phyloP scores from a whole-genome alignment of 495 filamentous ascomycete genomes.

The Penicillium ochrochloron region DNA sequence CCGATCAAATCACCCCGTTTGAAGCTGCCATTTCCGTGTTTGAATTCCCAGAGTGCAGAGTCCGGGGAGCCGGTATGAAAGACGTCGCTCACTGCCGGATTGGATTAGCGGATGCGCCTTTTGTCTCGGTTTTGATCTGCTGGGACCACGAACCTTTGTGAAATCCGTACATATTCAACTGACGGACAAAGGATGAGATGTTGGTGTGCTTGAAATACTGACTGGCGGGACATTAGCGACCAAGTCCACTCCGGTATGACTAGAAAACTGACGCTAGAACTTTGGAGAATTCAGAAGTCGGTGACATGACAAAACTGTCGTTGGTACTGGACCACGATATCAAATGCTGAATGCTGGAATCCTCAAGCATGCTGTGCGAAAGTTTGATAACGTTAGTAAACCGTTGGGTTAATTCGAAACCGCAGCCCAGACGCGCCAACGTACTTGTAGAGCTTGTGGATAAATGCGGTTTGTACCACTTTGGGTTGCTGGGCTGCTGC shows the following conservation, averaged over 20 bases:
- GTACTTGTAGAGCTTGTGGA: conserved; percentile 99
- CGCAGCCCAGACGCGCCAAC: conserved; percentile 23
- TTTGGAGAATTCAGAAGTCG: conserved; percentile 96
- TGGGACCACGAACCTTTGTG: conserved; percentile 79
- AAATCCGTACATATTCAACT: conserved; percentile 99
- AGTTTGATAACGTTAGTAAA: background rate
- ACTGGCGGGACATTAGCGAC: conserved; percentile 46
- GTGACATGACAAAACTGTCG: conserved; percentile 98
- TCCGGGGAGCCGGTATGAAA: conserved; percentile 98
- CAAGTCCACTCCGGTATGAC: background rate
- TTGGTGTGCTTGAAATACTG: conserved; percentile 99
- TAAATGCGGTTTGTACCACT: conserved; percentile 98
- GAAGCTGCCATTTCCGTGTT: conserved; percentile 97
- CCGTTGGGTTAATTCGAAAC: background rate
- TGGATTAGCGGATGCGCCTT: conserved; percentile 18
- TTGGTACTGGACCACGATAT: conserved; percentile 94
- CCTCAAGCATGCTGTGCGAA: conserved; percentile 85
- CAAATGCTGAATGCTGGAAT: conserved; percentile 86
- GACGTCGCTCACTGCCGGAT: conserved; percentile 84
- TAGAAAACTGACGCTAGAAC: conserved; percentile 79
- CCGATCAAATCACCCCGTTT: conserved; percentile 92
- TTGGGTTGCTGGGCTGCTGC: conserved; percentile 94
- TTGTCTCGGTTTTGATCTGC: background rate
- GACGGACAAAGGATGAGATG: conserved; percentile 96
- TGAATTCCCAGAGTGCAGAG: conserved; percentile 97